phyloP scores from a whole-genome alignment of 371 early-diverging fungal species.

The Mucor circinelloides region DNA sequence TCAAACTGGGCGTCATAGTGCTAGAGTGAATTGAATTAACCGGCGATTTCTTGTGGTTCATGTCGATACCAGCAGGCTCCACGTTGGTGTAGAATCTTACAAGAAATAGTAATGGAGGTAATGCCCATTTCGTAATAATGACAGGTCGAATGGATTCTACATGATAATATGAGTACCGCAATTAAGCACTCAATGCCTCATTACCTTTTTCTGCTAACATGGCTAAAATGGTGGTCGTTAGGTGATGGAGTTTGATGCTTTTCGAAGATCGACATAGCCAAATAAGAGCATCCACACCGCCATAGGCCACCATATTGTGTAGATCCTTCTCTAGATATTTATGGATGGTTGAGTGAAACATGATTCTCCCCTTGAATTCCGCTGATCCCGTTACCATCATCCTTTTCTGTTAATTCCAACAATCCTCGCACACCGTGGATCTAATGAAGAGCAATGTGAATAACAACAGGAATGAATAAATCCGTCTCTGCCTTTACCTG shows the following conservation, averaged over 20 bases:
- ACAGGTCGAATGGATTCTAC: conserved; percentile 52
- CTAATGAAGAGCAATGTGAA: conserved; percentile 27
- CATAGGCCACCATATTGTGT: conserved; percentile 56
- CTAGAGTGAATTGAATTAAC: conserved; percentile 11
- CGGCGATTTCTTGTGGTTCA: conserved; percentile 1
- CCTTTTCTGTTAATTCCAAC: conserved; percentile 57
- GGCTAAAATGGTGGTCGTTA: conserved; percentile 57
- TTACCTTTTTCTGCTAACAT: conserved; percentile 50
- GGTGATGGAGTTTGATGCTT: conserved; percentile 51
- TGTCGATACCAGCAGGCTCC: background rate
- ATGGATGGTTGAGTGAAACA: background rate
- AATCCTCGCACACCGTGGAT: conserved; percentile 68
- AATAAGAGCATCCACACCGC: conserved; percentile 64
- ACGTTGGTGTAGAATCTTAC: conserved; percentile 30
- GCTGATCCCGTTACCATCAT: conserved; percentile 43
- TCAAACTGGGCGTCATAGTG: background rate
- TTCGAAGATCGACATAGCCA: conserved; percentile 56
- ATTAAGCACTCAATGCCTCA: background rate
- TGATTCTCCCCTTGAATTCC: background rate
- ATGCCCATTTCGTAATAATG: conserved; percentile 55
- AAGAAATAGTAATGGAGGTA: conserved; percentile 44
- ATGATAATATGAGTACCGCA: background rate
- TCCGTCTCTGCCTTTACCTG: conserved; percentile 41
- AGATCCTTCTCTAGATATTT: conserved; percentile 55
- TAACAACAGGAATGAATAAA: background rate